Evolutionary conservation across 805 yeast species (phyloP).

Genomic region (Hyphopichia homilentoma): DNA sequence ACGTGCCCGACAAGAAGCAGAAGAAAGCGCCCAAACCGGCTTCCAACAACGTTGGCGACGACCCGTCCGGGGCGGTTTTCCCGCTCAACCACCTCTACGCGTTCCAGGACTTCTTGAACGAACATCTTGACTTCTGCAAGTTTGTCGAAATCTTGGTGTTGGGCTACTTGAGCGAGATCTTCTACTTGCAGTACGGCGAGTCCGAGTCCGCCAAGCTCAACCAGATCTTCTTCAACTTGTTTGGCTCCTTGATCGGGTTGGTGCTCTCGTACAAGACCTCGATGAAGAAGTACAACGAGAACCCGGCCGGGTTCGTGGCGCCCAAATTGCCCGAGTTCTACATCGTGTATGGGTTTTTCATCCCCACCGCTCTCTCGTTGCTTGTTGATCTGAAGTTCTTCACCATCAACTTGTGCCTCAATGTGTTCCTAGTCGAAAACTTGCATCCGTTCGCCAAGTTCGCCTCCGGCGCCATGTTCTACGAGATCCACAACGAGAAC

Average conservation of each 20-base stretch:
- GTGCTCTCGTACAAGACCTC: slow-evolving; percentile 21
- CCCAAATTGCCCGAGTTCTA: slow-evolving; percentile 37
- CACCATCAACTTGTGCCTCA: slow-evolving; percentile 30
- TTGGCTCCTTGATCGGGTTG: slow-evolving; percentile 29
- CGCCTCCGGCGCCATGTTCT: slow-evolving; percentile 26
- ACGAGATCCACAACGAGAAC: slow-evolving; percentile 27
- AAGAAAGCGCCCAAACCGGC: slow-evolving; percentile 1
- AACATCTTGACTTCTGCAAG: slow-evolving; percentile 23
- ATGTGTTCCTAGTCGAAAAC: slow-evolving; percentile 28
- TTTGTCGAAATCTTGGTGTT: slow-evolving; percentile 30
- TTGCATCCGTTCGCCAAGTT: slow-evolving; percentile 28
- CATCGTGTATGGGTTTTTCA: slow-evolving; percentile 27
- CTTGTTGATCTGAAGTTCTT: slow-evolving; percentile 19
- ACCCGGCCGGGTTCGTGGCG: slow-evolving; percentile 8
- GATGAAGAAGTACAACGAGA: slow-evolving; percentile 10
- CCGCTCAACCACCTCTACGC: slow-evolving; percentile 24
- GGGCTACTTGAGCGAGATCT: slow-evolving; percentile 25
- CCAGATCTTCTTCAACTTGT: slow-evolving; percentile 27
- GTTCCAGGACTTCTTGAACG: slow-evolving; percentile 38
- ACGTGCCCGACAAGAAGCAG: background rate
- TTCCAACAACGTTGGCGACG: slow-evolving; percentile 1
- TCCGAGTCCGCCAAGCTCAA: slow-evolving; percentile 13
- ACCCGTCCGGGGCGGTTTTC: slow-evolving; percentile 8
- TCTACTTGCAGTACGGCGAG: slow-evolving; percentile 20
- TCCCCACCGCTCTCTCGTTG: slow-evolving; percentile 26